Base-by-base conservation (phyloP, 129 eudicot species). In the Gnaphalium uliginosum region DNA sequence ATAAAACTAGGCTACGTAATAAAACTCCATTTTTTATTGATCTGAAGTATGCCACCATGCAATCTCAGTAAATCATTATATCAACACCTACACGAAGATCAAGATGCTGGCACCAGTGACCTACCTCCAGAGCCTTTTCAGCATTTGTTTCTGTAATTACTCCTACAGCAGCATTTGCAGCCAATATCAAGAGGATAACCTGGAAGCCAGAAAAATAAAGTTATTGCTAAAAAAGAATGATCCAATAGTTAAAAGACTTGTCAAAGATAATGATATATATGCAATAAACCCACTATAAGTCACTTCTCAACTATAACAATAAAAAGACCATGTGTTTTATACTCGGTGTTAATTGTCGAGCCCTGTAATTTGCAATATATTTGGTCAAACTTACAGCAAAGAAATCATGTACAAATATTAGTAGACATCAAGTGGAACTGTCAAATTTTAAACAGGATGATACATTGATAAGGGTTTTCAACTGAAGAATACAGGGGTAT, bases 61-160 rank as follows among this genome's bases (percentile, higher is more conserved):
- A 46, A 46, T 46, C 53, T 46, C 18, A 46, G 53, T 46, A 46
- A 46, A 46, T 46, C 18, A 46, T 14, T 15, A 46, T 14, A 46
- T 3, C 18, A 46, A 15, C 18, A 46, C 6, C 13, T 46, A 46
- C 1, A 14, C 18, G 14, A 3, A 46, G 53, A 46, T 46, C 53
- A 14, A 11, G 26, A 26, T 51, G 25, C 26, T 57, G 24, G 30
- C 71, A 26, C 48, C 13, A 32, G n/a, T 21, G 78, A 74, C 83
- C 59, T 73, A 93, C 98, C 92, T 90, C 98, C 54, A 93, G 84
- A 71, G 98, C 98, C 85, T 90, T 93, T 83, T 93, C 98, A 73
- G 98, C 98, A 85, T 93, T 93, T 65, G 98, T 93, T 87, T 93
- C 98, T 70, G 98, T 93, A 78, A 93, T 93, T 68, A 93, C 98